Percentiles rank a stretch among this genome's conserved stretches.
phyloP scores from a whole-genome alignment of 495 filamentous ascomycete genomes.

The Barbatosphaeria neglecta region DNA sequence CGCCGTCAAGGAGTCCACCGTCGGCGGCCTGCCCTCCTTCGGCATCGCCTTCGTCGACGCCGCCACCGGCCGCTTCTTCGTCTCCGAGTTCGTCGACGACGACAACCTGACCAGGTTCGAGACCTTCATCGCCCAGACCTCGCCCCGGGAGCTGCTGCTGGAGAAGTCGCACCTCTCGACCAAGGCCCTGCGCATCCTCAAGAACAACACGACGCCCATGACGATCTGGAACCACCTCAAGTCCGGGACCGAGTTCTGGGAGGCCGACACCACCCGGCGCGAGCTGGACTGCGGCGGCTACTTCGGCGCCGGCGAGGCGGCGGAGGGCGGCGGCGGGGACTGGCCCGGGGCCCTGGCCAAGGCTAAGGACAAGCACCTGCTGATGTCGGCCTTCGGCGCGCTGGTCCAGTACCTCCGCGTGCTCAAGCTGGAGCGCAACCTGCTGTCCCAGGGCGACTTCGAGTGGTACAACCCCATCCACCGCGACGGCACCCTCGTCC shows the following conservation, averaged over 20 bases:
- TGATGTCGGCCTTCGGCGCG: slow-evolving; percentile 90
- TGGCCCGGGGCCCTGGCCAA: slow-evolving; percentile 74
- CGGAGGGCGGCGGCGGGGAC: slow-evolving; percentile 36
- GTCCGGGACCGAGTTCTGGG: slow-evolving; percentile 84
- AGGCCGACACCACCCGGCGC: slow-evolving; percentile 64
- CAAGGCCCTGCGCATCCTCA: slow-evolving; percentile 83
- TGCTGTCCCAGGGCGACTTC: slow-evolving; percentile 87
- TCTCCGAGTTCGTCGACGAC: slow-evolving; percentile 88
- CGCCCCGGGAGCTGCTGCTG: slow-evolving; percentile 78
- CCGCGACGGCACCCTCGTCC: slow-evolving; percentile 81
- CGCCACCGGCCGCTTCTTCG: slow-evolving; percentile 86
- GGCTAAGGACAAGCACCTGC: slow-evolving; percentile 64
- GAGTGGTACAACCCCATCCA: slow-evolving; percentile 87
- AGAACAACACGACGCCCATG: slow-evolving; percentile 85
- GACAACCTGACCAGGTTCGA: slow-evolving; percentile 94
- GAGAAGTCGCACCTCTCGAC: slow-evolving; percentile 80
- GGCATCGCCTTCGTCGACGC: slow-evolving; percentile 93
- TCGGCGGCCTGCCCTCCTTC: slow-evolving; percentile 70
- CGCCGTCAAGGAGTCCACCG: slow-evolving; percentile 79
- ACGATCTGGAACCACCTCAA: slow-evolving; percentile 95
- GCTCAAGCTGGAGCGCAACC: slow-evolving; percentile 78
- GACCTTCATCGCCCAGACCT: slow-evolving; percentile 88
- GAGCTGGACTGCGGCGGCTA: slow-evolving; percentile 77
- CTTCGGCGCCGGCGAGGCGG: slow-evolving; percentile 51
- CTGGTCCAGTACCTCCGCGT: slow-evolving; percentile 76